Base-by-base conservation (phyloP, 768 basidiomycete species). In the Lactarius psammicola region DNA sequence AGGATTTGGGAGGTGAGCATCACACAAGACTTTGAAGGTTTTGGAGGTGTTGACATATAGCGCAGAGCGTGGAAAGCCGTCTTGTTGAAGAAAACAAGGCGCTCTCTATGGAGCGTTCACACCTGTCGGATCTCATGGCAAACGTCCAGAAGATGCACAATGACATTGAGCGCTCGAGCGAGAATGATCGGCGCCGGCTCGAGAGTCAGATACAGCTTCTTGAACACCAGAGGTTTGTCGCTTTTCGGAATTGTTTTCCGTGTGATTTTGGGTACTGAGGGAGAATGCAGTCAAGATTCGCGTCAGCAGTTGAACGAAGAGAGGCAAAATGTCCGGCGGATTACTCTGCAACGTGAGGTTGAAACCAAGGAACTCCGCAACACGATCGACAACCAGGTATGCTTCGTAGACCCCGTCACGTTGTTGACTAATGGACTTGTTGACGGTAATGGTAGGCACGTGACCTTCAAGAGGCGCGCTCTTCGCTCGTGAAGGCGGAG, bases 71-170 rank as follows among this genome's bases (percentile, higher is more conserved):
- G 36, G 93, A 97, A 81, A 72, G 72, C 54, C 88, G 95, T 31
- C 81, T 98, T 17, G 84, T 89, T 3, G 88, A 94, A 56, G 94
- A 98, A 75, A 95, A 97, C 77, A 86, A 87, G 74, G 82, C 81
- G 0, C 80, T 97, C 4, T 80, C 89, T 17, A 80, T 87, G 71
- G 95, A 97, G 72, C 86, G 94, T 11, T 87, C 93, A 0, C 89
- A 91, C 66, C 80, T 97, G 3, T 86, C 92, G 2, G 92, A 95
- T 73, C 81, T 97, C 31, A 93, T 96, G 86, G 80, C 83, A 30
- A 95, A 92, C 72, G 87, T 96, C 28, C 93, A 95, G 76, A 89
- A 85, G 72, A 94, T 97, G 86, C 92, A 94, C 71, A 85, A 85
- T 62, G 95, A 97, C 70, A 80, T 92, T 8, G 94, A 95, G 73